Evolutionary conservation across 1,284 basidiomycete species (phyloP).

Genomic region (Naganishia albida): DNA sequence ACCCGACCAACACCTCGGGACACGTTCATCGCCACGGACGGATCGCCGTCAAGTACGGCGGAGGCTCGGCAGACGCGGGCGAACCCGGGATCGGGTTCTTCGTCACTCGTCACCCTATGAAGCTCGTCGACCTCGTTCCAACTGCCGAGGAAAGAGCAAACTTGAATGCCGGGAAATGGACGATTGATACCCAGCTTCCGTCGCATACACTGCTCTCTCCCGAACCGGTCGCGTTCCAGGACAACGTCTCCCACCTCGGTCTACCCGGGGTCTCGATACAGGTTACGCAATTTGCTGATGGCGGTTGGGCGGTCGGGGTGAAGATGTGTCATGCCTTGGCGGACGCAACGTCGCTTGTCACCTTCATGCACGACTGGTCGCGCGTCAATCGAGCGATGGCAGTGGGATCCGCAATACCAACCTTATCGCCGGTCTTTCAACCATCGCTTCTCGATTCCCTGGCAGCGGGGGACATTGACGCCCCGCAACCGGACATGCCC

Average conservation of each 20-base stretch:
- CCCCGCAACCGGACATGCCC: constrained; percentile 38
- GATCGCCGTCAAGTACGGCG: constrained; percentile 50
- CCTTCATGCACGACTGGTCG: constrained; percentile 56
- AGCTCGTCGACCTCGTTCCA: constrained; percentile 43
- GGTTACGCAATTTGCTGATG: constrained; percentile 48
- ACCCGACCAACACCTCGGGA: constrained; percentile 30
- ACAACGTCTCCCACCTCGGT: constrained; percentile 28
- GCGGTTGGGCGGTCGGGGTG: constrained; percentile 44
- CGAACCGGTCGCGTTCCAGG: constrained; percentile 24
- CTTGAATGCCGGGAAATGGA: constrained; percentile 34
- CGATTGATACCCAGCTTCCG: constrained; percentile 14
- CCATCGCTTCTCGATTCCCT: constrained; percentile 51
- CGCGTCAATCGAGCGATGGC: constrained; percentile 40
- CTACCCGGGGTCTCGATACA: constrained; percentile 50
- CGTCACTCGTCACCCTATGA: constrained; percentile 38
- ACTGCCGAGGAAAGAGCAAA: constrained; percentile 34
- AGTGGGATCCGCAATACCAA: constrained; percentile 27
- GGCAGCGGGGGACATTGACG: constrained; percentile 51
- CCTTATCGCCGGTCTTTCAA: constrained; percentile 47
- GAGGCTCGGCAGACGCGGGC: background rate
- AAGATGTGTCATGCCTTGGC: constrained; percentile 54
- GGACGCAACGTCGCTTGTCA: constrained; percentile 54
- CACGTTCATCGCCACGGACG: constrained; percentile 54
- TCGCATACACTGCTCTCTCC: constrained; percentile 13
- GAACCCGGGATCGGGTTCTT: constrained; percentile 56